Percentiles rank a stretch among this genome's conserved stretches.
These are phyloP conservation scores for Oryza longistaminata DNA, from an alignment of 176 grass and related monocot genomes.

Conservation along the genomic window DNA sequence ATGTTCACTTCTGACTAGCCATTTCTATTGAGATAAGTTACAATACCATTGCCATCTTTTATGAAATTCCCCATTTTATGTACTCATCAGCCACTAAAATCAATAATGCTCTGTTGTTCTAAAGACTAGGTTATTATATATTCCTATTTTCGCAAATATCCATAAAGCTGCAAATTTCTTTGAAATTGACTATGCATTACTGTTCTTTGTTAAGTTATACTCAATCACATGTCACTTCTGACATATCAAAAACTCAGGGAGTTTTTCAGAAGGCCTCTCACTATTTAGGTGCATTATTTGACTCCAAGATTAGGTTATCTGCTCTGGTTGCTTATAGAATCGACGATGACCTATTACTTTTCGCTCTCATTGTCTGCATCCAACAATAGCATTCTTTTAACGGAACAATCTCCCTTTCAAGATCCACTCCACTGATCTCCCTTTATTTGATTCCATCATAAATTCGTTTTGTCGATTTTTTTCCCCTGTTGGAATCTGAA, in stretches of 20 bases:
- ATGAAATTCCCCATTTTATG: not conserved
- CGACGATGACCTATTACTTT: slow-evolving; percentile 23
- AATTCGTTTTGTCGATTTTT: not conserved
- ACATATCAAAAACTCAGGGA: slow-evolving; percentile 21
- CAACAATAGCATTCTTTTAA: slow-evolving; percentile 32
- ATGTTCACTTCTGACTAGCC: slow-evolving; percentile 2
- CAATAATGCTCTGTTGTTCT: not conserved
- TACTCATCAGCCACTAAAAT: slow-evolving; percentile 6
- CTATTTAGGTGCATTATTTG: slow-evolving; percentile 29
- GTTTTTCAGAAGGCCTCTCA: slow-evolving; percentile 32
- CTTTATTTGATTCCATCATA: slow-evolving; percentile 38
- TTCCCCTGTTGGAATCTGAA: not conserved
- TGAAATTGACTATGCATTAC: not conserved
- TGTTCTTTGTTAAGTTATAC: slow-evolving; percentile 19
- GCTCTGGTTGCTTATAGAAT: slow-evolving; percentile 15
- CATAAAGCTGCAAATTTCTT: not conserved
- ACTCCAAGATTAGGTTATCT: slow-evolving; percentile 20
- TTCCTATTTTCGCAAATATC: not conserved
- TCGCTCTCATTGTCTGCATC: not conserved
- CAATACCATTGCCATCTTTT: not conserved
- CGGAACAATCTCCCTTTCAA: slow-evolving; percentile 33
- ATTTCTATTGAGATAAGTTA: slow-evolving; percentile 4
- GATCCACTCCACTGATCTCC: slow-evolving; percentile 47
- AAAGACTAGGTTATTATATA: not conserved
- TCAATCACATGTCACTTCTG: slow-evolving; percentile 28